A percentile compares a stretch with the other conserved stretches of the same genome.
Evolutionary conservation across 1,139 yeast genomes (phyloP).

Genomic region (Scheffersomyces parashehatae): DNA sequence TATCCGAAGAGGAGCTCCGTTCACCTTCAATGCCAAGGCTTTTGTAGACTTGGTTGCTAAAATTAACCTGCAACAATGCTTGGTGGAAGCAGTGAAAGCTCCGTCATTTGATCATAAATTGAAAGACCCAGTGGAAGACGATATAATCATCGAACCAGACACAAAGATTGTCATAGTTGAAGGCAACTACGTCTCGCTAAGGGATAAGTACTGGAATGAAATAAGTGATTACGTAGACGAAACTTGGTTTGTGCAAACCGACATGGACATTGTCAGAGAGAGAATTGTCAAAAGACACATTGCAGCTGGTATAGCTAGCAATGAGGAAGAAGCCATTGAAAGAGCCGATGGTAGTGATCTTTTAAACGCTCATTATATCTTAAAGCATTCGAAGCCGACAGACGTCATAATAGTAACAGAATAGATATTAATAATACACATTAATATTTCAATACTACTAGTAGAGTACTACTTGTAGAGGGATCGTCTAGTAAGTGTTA

Average conservation of each 20-base stretch:
- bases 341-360: constrained; percentile 71
- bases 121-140: constrained; percentile 65
- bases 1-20: constrained; percentile 77
- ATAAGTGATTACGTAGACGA: constrained; percentile 40
- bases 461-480: too few species aligned
- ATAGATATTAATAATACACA: too few species aligned
- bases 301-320: constrained; percentile 61
- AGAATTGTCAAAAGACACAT: constrained; percentile 75
- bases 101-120: constrained; percentile 79
- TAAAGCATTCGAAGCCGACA: constrained; percentile 32
- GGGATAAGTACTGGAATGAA: constrained; percentile 51
- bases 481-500: too few species aligned
- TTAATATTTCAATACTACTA: too few species aligned
- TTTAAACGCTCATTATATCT: constrained; percentile 62
- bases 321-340: constrained; percentile 57
- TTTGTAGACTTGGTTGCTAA: constrained; percentile 27
- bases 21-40: constrained; percentile 67
- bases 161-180: constrained; percentile 60
- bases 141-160: constrained; percentile 41
- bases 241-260: constrained; percentile 49
- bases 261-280: constrained; percentile 44
- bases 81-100: constrained; percentile 30
- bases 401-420: constrained; percentile 6
- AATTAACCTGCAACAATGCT: constrained; percentile 13
- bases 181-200: constrained; percentile 60